phyloP scores from a whole-genome alignment of 179 eudicot species.

The Patellifolia procumbens region DNA sequence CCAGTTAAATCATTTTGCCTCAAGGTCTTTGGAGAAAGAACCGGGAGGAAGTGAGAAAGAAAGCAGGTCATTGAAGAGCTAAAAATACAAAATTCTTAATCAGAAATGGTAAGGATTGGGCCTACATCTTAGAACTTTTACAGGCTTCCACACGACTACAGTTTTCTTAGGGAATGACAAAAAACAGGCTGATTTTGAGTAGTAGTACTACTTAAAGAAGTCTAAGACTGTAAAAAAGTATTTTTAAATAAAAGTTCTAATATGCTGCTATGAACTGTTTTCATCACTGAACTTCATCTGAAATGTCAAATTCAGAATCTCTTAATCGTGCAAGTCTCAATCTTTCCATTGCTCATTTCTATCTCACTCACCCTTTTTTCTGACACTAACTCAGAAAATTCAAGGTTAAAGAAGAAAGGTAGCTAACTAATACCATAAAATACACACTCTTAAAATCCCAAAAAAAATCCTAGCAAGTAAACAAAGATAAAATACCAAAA shows the following conservation, averaged over 20 bases:
- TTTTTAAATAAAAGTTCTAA: background rate
- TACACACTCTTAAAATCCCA: too few relatives aligned
- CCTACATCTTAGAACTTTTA: constrained; percentile 33
- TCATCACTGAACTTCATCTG: constrained; percentile 42
- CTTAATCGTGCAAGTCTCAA: constrained; percentile 33
- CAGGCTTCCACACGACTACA: constrained; percentile 35
- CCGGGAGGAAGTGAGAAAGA: constrained; percentile 18
- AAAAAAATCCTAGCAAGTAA: background rate
- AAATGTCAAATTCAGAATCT: constrained; percentile 67
- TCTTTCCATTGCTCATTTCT: constrained; percentile 23
- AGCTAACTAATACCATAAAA: background rate
- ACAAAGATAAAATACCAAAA: background rate
- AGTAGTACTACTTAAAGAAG: constrained; percentile 10
- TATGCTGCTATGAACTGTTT: constrained; percentile 18
- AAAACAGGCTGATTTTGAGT: constrained; percentile 15
- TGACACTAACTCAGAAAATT: constrained; percentile 27
- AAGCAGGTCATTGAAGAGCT: constrained; percentile 1
- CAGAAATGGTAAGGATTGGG: constrained; percentile 18
- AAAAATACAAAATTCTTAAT: background rate
- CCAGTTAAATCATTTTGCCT: constrained; percentile 18
- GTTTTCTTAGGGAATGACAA: constrained; percentile 41
- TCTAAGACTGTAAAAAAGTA: background rate
- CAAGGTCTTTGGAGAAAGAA: constrained; percentile 26
- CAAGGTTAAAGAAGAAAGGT: background rate
- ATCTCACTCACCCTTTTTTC: constrained; percentile 22